These are phyloP conservation scores for Agrostemma githago DNA, from an alignment of 148 eudicot genomes.

Conservation along the genomic window DNA sequence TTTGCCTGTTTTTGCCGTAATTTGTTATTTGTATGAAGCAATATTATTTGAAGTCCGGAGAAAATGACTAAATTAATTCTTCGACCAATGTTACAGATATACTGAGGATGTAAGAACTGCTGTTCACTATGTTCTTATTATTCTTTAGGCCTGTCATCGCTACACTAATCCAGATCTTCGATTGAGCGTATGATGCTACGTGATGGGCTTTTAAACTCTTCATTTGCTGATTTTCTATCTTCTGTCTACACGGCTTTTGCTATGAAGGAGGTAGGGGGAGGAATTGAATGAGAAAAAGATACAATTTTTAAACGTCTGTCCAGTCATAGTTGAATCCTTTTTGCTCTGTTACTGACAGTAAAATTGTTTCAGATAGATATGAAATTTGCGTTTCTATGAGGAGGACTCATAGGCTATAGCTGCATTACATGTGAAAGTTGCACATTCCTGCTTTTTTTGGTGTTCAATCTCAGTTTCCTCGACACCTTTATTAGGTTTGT, in stretches of 20 bases:
- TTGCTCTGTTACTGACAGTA: background rate
- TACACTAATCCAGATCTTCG: background rate
- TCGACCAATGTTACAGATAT: background rate
- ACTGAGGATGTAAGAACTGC: background rate
- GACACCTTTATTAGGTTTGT: background rate
- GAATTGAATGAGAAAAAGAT: background rate
- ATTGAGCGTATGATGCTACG: conserved; percentile 2
- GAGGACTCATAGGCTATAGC: background rate
- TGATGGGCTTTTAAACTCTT: background rate
- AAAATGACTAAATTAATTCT: background rate
- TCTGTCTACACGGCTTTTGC: background rate
- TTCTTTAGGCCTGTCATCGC: background rate
- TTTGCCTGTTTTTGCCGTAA: background rate
- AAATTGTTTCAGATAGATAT: background rate
- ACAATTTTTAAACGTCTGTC: background rate
- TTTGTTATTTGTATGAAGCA: background rate
- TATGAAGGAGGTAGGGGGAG: background rate
- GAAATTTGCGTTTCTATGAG: background rate
- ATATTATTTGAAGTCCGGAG: background rate
- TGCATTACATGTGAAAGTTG: background rate
- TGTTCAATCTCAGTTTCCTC: background rate
- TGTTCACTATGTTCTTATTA: conserved; percentile 4
- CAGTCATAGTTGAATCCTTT: background rate
- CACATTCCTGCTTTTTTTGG: background rate
- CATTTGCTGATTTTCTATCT: background rate